Percentiles rank a stretch among this genome's conserved stretches.
Conservation (phyloP, 192 early-diverging fungal genomes). For the Coemansia asiatica region DNA sequence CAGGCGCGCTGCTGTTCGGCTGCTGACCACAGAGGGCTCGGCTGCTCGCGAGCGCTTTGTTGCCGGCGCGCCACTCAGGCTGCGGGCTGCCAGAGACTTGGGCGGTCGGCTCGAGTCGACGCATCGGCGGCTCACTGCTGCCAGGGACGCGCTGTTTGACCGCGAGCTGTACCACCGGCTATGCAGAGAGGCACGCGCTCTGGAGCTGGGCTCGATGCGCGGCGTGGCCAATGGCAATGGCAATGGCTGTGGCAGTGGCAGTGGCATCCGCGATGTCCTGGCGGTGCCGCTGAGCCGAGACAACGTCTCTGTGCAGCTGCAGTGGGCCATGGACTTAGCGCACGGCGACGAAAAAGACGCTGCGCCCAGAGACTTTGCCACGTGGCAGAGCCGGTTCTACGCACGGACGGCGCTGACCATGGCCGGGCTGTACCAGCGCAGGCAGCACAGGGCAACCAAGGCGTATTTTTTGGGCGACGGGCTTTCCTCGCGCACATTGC, state of each 20-base stretch:
- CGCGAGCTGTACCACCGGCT: slow-evolving; percentile 48
- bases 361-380: slow-evolving; percentile 15
- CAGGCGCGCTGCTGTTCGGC: slow-evolving; percentile 1
- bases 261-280: slow-evolving; percentile 20
- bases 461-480: slow-evolving; percentile 19
- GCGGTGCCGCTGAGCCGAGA: slow-evolving; percentile 36
- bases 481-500: slow-evolving; percentile 6
- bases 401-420: slow-evolving; percentile 30
- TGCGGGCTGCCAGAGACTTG: slow-evolving; percentile 2
- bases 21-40: neutral
- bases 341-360: neutral
- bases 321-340: slow-evolving; percentile 21
- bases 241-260: neutral
- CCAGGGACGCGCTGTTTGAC: slow-evolving; percentile 30
- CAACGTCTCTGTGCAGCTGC: slow-evolving; percentile 32
- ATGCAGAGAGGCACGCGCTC: slow-evolving; percentile 43
- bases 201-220: slow-evolving; percentile 46
- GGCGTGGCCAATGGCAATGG: neutral
- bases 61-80: neutral
- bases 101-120: slow-evolving; percentile 19
- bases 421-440: slow-evolving; percentile 38
- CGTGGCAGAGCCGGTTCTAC: slow-evolving; percentile 38
- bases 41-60: neutral
- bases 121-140: slow-evolving; percentile 27
- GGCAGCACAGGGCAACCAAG: slow-evolving; percentile 27